Base-by-base conservation (phyloP, 352 stramenopile genomes). In the Elongisporangium prolatum region DNA sequence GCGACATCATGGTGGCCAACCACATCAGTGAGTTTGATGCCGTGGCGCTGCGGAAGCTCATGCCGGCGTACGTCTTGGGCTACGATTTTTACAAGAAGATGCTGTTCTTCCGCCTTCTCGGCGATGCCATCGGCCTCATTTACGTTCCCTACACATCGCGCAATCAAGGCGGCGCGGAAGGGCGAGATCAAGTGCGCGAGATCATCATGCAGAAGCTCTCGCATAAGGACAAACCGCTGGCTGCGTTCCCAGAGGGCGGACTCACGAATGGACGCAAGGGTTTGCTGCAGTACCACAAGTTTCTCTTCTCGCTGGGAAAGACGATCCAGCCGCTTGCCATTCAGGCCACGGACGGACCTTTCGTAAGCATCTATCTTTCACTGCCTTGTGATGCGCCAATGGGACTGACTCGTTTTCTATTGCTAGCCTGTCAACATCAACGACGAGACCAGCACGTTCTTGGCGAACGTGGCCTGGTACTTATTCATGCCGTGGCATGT, bases 61-160 rank as follows among this genome's bases (percentile, higher is more conserved):
- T 69, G 13, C 68, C 80, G 5, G 70, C 71, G 11, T 80, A 88
- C 53, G 65, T 88, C 20, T 68, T 91, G 49, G 80, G 80, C 48
- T 91, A 91, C 71, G 80, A 88, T n/a, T 88, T 91, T n/a, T 91
- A 89, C 75, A 84, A 91, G 64, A 81, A 81, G 34, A 84, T 88
- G 76, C 60, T 91, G 17, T 82, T 89, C 38, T 88, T 88, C 65
- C 69, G 71, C 34, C 60, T 89, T 38, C 59, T 89, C 13, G 70
- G 76, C 9, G 77, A 88, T 57, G 85, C 80, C 37, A 74, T 75
- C 50, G 80, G 80, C 13, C 59, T 88, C 21, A 69, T 91, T 10
- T 91, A 86, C 52, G 80, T 88, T 24, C 80, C 80, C 7, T 86
- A 88, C 65, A 68, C 59, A n/a, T 91, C 80, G 7, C 71, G 80